Conservation (phyloP, 257 asterid genomes). For the Nicotiana knightiana region DNA sequence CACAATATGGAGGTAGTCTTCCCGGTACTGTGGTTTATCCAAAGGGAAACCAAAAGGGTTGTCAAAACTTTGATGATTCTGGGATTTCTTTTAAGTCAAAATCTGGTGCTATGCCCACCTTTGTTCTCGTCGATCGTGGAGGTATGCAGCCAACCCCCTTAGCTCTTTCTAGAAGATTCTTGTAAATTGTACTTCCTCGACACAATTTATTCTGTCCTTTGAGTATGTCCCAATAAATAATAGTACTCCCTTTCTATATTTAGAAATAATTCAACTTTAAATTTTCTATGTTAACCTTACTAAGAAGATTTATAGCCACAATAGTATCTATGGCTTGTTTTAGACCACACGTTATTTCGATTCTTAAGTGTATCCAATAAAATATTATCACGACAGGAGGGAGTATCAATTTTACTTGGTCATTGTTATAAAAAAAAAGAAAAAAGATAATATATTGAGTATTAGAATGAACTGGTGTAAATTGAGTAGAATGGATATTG, state of each 20-base stretch:
- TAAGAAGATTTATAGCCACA: no score
- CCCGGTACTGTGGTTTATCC: slow-evolving; percentile 75
- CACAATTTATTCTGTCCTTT: no score
- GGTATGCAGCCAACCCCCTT: slow-evolving; percentile 27
- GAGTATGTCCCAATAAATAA: no score
- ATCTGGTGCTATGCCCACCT: slow-evolving; percentile 80
- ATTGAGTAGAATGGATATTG: neutral
- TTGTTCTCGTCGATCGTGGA: slow-evolving; percentile 90
- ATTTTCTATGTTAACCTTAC: no score
- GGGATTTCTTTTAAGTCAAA: slow-evolving; percentile 63
- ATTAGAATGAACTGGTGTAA: neutral
- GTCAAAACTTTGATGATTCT: slow-evolving; percentile 52
- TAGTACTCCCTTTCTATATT: no score
- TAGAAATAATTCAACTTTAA: no score
- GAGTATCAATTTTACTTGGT: neutral
- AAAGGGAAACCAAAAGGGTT: slow-evolving; percentile 67
- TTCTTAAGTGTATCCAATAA: no score
- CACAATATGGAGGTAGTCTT: slow-evolving; percentile 92
- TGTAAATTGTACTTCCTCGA: neutral
- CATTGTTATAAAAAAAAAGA: neutral
- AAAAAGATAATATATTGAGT: neutral
- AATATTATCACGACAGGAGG: no score
- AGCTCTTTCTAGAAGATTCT: neutral
- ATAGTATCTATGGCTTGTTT: no score
- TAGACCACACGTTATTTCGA: no score